Percentiles rank a stretch among this genome's conserved stretches.
phyloP scores from a whole-genome alignment of 2,329 filamentous ascomycete species.

The Colletotrichum liaoningense region DNA sequence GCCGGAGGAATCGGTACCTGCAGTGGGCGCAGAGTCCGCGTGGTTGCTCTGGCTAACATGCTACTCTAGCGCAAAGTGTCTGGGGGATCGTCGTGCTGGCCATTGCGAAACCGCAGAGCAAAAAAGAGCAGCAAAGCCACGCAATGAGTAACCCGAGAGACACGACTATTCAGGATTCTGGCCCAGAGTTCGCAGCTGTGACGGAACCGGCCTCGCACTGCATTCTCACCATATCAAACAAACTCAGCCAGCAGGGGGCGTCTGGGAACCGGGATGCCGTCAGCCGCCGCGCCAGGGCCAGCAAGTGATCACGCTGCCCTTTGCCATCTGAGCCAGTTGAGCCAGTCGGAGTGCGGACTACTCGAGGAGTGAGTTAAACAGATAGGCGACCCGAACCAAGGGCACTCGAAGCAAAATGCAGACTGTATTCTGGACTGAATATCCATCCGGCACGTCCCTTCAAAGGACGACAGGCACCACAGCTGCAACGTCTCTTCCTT shows the following conservation, averaged over 20 bases:
- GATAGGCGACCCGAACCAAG: constrained; percentile 25
- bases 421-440: neutral
- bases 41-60: constrained; percentile 17
- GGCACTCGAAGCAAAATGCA: constrained; percentile 13
- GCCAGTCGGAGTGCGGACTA: constrained; percentile 25
- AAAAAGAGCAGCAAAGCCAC: constrained; percentile 3
- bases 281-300: constrained; percentile 18
- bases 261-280: constrained; percentile 1
- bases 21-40: constrained; percentile 21
- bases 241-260: constrained; percentile 9
- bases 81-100: neutral
- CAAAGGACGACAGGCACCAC: constrained; percentile 3
- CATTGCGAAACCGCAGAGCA: constrained; percentile 12
- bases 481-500: constrained; percentile 22
- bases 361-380: constrained; percentile 21
- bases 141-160: neutral
- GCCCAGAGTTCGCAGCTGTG: constrained; percentile 23
- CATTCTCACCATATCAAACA: constrained; percentile 9
- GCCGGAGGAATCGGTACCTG: constrained; percentile 31
- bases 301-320: constrained; percentile 13
- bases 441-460: constrained; percentile 14
- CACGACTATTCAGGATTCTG: neutral
- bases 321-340: constrained; percentile 16
- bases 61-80: constrained; percentile 9
- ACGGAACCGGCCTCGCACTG: constrained; percentile 22